Base-by-base conservation (phyloP, 1,139 yeast species). In the Pneumocystis murina region DNA sequence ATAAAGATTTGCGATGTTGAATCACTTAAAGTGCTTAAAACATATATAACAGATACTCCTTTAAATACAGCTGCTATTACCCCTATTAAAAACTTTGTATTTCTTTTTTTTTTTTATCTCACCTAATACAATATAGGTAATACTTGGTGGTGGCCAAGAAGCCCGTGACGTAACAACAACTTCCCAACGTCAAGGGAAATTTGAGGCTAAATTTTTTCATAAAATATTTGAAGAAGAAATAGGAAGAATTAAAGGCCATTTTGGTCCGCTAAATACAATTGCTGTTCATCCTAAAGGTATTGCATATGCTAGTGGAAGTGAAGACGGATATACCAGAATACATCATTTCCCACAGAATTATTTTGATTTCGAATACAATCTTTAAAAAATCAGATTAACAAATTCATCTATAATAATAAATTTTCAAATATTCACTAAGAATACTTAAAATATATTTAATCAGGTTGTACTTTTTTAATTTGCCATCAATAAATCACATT, bases 131-230 rank as follows among this genome's bases (percentile, higher is more conserved):
- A 12, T 55, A 17, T 58, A 58, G 60, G 43, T 58, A 68, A 86
- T 92, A 64, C 81, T 94, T 68, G 98, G 98, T 64, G 99, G 99
- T 77, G 99, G 99, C 83, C 98, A 92, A 79, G 97, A 91, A 74
- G 98, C 98, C 58, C 84, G 91, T 77, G 95, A 91, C 75, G 99
- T 92, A 74, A 92, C 99, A 61, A 92, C 97, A 38, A 90, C 97
- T 58, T 83, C 94, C 61, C 86, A 94, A 68, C 82, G 87, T 64
- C 96, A 92, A 76, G 98, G 98, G 79, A 89, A 89, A 74, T 92
- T 92, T 76, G 98, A 92, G 78, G 95, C 97, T 59, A 84, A 96
- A 77, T 87, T 92, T 75, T 90, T 86, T 78, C 97, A 94, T 77
- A 92, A 92, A 78, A 82, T 92, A 66, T 92, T 91, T 75, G 86